Percentiles rank a stretch among this genome's conserved stretches.
These are phyloP conservation scores for Pythium utonaiense DNA, from an alignment of 352 stramenopile species.

Conservation along the genomic window DNA sequence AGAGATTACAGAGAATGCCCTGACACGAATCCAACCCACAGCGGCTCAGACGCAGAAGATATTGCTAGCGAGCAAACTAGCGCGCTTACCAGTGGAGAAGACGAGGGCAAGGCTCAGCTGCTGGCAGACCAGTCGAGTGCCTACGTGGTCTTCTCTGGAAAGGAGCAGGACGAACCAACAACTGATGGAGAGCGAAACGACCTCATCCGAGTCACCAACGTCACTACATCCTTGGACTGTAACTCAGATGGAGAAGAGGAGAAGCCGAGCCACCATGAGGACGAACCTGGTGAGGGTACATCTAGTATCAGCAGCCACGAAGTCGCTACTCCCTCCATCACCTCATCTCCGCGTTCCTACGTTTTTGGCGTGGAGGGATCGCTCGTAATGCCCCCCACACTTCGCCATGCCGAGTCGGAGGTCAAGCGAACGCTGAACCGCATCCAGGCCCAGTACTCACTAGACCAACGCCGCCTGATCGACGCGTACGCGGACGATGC, in stretches of 20 bases:
- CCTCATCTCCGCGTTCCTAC: too few relatives aligned
- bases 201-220: constrained; percentile 6
- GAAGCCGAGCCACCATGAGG: not conserved
- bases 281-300: not conserved
- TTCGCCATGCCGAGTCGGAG: constrained; percentile 8
- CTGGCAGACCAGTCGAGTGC: constrained; percentile 6
- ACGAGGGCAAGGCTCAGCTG: not conserved
- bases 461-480: constrained; percentile 7
- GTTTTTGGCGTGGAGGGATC: not conserved
- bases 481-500: constrained; percentile 12
- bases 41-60: not conserved
- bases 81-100: not conserved
- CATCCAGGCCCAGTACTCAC: constrained; percentile 14
- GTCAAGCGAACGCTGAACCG: constrained; percentile 10
- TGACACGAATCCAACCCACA: not conserved
- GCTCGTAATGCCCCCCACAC: not conserved
- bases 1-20: too few relatives aligned
- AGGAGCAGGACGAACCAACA: not conserved
- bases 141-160: constrained; percentile 10
- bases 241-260: not conserved
- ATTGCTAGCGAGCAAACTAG: not conserved
- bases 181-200: constrained; percentile 4
- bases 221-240: not conserved
- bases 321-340: too few relatives aligned
- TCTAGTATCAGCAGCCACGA: not conserved